Conservation (phyloP, 2,329 filamentous ascomycete genomes). For the Colletotrichum zoysiae region DNA sequence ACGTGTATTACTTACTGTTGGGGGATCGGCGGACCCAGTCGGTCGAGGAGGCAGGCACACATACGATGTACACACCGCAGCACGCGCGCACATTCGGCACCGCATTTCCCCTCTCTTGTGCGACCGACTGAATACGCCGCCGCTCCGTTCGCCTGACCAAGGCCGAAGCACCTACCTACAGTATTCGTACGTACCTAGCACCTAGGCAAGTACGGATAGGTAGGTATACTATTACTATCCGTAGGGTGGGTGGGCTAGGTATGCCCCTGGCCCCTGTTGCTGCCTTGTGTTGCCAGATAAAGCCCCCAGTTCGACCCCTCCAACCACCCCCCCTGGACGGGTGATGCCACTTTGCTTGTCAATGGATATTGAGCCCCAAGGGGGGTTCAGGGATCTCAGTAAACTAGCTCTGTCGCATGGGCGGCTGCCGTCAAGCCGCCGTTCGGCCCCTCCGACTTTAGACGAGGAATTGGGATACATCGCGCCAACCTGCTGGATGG, state of each 20-base stretch:
- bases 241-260: neutral
- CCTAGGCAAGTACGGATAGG: no score
- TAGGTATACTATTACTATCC: no score
- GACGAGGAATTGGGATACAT: slow-evolving; percentile 18
- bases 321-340: slow-evolving; percentile 2
- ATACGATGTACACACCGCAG: neutral
- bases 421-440: slow-evolving; percentile 11
- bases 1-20: neutral
- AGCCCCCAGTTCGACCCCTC: slow-evolving; percentile 9
- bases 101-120: slow-evolving; percentile 35
- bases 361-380: slow-evolving; percentile 23
- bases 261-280: slow-evolving; percentile 15
- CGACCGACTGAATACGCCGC: slow-evolving; percentile 36
- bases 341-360: slow-evolving; percentile 13
- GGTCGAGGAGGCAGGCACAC: neutral
- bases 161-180: neutral
- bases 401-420: neutral
- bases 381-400: slow-evolving; percentile 20
- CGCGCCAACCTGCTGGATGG: slow-evolving; percentile 6
- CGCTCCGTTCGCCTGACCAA: slow-evolving; percentile 20
- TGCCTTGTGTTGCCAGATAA: slow-evolving; percentile 23
- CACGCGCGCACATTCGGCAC: neutral
- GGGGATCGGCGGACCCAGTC: slow-evolving; percentile 23
- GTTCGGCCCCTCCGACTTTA: slow-evolving; percentile 28
- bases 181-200: no score